Evolutionary conservation across 2,329 filamentous ascomycete genomes (phyloP).

Genomic region (Hypoxylon sp.): DNA sequence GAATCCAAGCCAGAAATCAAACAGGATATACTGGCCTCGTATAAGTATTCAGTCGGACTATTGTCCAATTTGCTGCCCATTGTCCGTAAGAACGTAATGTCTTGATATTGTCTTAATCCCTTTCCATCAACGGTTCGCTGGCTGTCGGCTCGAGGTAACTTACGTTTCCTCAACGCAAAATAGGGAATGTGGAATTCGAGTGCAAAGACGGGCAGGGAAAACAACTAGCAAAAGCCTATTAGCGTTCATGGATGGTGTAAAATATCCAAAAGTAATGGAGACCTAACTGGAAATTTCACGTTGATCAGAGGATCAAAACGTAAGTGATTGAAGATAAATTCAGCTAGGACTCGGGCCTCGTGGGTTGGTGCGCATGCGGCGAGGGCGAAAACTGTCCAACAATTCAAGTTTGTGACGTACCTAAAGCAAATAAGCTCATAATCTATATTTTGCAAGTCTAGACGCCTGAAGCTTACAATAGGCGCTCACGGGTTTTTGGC

Average conservation of each 20-base stretch:
- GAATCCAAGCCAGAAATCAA: constrained; percentile 23
- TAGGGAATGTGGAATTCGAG: constrained; percentile 33
- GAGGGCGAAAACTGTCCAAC: constrained; percentile 31
- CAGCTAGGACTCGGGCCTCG: constrained; percentile 15
- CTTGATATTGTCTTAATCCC: constrained; percentile 15
- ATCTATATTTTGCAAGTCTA: background rate
- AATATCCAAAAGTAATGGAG: background rate
- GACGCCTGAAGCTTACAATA: background rate
- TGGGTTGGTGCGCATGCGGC: constrained; percentile 17
- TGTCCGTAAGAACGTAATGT: constrained; percentile 30
- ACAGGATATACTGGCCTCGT: constrained; percentile 27
- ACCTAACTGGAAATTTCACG: constrained; percentile 20
- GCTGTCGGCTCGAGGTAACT: constrained; percentile 8
- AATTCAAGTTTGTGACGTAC: constrained; percentile 28
- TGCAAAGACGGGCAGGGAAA: constrained; percentile 8
- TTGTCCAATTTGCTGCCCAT: constrained; percentile 25
- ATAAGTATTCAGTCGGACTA: constrained; percentile 28
- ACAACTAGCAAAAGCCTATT: constrained; percentile 9
- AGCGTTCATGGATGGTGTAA: background rate
- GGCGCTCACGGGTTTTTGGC: background rate
- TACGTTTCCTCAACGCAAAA: constrained; percentile 23
- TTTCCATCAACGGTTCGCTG: constrained; percentile 1
- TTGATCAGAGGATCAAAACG: constrained; percentile 16
- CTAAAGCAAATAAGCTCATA: constrained; percentile 12
- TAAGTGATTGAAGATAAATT: constrained; percentile 33